phyloP scores from a whole-genome alignment of 2,329 filamentous ascomycete genomes.

The Aspergillus pseudonomiae region DNA sequence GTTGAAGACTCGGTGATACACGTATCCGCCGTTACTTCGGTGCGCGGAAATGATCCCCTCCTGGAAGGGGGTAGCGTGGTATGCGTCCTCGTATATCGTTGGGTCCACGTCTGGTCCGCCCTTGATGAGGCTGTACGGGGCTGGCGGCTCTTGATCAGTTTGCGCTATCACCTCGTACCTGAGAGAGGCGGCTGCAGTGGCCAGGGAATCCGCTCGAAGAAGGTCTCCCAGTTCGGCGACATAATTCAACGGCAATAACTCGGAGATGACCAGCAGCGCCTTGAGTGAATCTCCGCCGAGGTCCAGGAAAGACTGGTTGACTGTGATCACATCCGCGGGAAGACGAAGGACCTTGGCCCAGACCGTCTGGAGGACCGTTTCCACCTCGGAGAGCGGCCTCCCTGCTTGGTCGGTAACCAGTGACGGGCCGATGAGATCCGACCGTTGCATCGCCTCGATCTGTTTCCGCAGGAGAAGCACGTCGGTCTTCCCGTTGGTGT shows the following conservation, averaged over 20 bases:
- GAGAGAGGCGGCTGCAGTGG: neutral
- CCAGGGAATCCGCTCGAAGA: conserved; percentile 7
- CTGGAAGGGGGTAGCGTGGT: conserved; percentile 14
- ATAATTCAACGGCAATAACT: conserved; percentile 6
- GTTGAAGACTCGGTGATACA: conserved; percentile 11
- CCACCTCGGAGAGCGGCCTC: conserved; percentile 5
- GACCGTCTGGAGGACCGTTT: conserved; percentile 5
- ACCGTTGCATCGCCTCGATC: conserved; percentile 2
- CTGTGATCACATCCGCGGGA: conserved; percentile 8
- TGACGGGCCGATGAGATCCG: neutral
- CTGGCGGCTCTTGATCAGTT: neutral
- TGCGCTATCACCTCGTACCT: conserved; percentile 1
- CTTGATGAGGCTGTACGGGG: neutral
- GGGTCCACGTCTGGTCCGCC: neutral
- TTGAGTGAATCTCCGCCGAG: conserved; percentile 19
- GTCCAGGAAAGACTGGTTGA: conserved; percentile 12
- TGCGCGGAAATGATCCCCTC: conserved; percentile 8
- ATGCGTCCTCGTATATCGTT: conserved; percentile 9
- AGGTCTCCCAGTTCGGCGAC: conserved; percentile 12
- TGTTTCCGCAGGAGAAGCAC: conserved; percentile 6
- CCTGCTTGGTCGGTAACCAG: neutral
- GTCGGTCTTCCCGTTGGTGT: conserved; percentile 15
- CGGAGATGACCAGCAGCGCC: conserved; percentile 12
- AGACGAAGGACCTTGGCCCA: conserved; percentile 13
- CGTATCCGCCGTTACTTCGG: conserved; percentile 8